Conservation (phyloP, 1,284 basidiomycete species). For the Ustilago curta region DNA sequence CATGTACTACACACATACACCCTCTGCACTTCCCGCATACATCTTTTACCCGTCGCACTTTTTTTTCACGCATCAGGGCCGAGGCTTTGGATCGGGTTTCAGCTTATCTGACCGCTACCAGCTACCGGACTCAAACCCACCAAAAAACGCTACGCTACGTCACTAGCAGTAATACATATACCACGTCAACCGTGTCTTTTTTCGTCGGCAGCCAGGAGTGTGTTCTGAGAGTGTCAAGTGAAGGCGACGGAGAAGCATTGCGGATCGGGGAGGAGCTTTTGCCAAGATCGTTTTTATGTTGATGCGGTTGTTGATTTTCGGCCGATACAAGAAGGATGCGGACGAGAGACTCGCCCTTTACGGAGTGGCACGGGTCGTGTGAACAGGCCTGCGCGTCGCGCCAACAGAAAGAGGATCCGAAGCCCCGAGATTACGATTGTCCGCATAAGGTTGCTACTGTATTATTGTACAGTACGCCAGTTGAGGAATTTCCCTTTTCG, state of each 20-base stretch:
- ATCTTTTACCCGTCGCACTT: slow-evolving; percentile 15
- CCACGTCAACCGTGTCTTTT: slow-evolving; percentile 48
- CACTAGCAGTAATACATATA: slow-evolving; percentile 40
- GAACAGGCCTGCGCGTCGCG: slow-evolving; percentile 16
- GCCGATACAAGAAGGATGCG: slow-evolving; percentile 1
- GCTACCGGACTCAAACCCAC: background rate
- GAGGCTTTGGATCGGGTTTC: background rate
- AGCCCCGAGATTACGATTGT: background rate
- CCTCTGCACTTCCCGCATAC: slow-evolving; percentile 26
- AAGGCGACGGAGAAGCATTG: background rate
- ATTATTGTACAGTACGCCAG: no score
- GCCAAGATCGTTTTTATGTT: background rate
- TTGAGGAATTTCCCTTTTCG: slow-evolving; percentile 8
- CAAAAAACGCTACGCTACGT: slow-evolving; percentile 20
- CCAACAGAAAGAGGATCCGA: background rate
- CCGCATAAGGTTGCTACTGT: no score
- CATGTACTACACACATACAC: slow-evolving; percentile 31
- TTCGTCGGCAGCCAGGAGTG: background rate
- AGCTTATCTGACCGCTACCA: background rate
- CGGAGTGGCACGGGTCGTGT: slow-evolving; percentile 14
- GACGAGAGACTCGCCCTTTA: background rate
- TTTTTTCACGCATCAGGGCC: slow-evolving; percentile 19
- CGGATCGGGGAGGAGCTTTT: background rate
- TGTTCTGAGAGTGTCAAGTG: background rate
- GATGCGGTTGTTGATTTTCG: background rate